These are phyloP conservation scores for Inga oerstediana DNA, from an alignment of 306 rosid genomes.

Conservation along the genomic window DNA sequence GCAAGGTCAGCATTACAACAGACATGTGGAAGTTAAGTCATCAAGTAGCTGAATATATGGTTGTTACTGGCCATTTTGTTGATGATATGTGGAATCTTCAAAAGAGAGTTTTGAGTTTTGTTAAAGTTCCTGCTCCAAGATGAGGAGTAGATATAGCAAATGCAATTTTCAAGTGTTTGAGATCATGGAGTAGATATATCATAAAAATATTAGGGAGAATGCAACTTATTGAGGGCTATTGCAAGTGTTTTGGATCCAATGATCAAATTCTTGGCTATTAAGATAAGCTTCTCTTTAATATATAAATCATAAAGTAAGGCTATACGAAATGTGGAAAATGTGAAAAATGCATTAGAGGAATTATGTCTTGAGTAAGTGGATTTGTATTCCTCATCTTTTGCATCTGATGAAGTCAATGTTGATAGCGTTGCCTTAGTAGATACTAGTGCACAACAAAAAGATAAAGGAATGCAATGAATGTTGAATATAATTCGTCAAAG, in stretches of 20 bases:
- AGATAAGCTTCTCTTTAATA: neutral
- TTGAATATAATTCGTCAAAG: too few relatives aligned
- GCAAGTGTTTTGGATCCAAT: neutral
- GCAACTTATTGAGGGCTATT: neutral
- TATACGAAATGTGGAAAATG: neutral
- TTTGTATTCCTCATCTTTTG: too few relatives aligned
- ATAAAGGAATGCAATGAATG: too few relatives aligned
- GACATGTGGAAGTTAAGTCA: neutral
- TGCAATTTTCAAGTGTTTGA: neutral
- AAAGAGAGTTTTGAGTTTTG: neutral
- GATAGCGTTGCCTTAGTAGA: too few relatives aligned
- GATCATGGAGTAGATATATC: too few relatives aligned
- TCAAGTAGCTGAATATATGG: too few relatives aligned
- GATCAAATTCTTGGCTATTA: neutral
- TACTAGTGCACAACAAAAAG: too few relatives aligned
- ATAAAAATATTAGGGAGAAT: neutral
- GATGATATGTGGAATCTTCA: neutral
- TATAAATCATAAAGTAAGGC: neutral
- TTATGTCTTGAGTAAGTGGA: neutral
- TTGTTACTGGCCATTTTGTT: too few relatives aligned
- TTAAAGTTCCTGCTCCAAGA: neutral
- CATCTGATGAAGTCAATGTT: too few relatives aligned
- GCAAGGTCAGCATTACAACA: neutral
- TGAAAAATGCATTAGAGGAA: neutral
- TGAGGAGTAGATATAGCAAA: neutral